These are phyloP conservation scores for Phytophthora multivora DNA, from an alignment of 352 stramenopile genomes.

Conservation along the genomic window DNA sequence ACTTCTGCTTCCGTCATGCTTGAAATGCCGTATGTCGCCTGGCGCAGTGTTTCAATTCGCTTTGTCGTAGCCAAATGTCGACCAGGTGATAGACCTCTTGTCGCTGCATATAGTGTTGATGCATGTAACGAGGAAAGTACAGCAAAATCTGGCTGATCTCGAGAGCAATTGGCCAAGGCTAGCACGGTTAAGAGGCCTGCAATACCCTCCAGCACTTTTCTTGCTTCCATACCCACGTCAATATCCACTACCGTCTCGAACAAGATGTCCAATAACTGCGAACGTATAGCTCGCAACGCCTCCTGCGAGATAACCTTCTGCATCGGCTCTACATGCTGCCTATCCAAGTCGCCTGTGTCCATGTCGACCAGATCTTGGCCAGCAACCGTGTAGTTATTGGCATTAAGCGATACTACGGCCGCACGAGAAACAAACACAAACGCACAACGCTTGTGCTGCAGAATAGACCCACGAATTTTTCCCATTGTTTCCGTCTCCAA, in stretches of 20 bases:
- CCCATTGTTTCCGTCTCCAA: conserved; percentile 70
- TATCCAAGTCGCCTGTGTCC: conserved; percentile 8
- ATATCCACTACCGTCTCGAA: conserved; percentile 80
- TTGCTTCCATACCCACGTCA: conserved; percentile 68
- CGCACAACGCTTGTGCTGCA: conserved; percentile 76
- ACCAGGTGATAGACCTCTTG: conserved; percentile 76
- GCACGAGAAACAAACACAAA: conserved; percentile 74
- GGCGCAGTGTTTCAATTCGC: conserved; percentile 76
- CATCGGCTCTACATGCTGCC: conserved; percentile 38
- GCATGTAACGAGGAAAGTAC: conserved; percentile 73
- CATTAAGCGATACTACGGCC: conserved; percentile 58
- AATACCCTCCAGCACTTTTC: conserved; percentile 58
- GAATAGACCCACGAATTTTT: conserved; percentile 67
- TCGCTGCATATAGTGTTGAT: conserved; percentile 76
- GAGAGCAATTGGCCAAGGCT: conserved; percentile 52
- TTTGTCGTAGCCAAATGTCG: conserved; percentile 80
- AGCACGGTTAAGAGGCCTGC: conserved; percentile 60
- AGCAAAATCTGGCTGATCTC: conserved; percentile 66
- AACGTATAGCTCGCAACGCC: conserved; percentile 49
- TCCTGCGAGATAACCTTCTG: conserved; percentile 57
- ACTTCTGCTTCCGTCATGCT: conserved; percentile 55
- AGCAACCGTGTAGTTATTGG: conserved; percentile 39
- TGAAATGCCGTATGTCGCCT: conserved; percentile 75
- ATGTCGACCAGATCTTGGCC: conserved; percentile 20
- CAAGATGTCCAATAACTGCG: conserved; percentile 62